Base-by-base conservation (phyloP, 257 asterid species). In the Datura wrightii region DNA sequence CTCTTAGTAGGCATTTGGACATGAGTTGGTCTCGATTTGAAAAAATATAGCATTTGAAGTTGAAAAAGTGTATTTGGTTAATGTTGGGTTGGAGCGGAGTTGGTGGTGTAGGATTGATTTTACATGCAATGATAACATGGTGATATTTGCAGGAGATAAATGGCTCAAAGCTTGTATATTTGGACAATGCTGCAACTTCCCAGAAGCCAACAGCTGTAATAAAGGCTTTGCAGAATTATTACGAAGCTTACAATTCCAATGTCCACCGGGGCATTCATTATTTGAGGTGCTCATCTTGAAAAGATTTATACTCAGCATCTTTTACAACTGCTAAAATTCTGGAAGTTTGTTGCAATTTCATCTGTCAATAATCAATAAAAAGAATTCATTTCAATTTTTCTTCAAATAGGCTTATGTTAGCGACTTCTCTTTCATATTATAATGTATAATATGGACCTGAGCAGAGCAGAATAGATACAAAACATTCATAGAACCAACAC, bases 181-280 rank as follows among this genome's bases (percentile, higher is more conserved):
- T 97, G 94, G 99, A 97, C 76, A 97, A 95, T 87, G 99, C 98
- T 63, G 99, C 99, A 62, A 97, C 98, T n/a, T 97, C 99, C 58
- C 99, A 97, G 93, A 97, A 97, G 97, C 99, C 99, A 46, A 85
- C 76, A 59, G 91, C 87, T 48, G 98, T 97, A 71, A 24, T 97
- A 82, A 88, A 91, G 46, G 95, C 97, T 19, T 87, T 95, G 83
- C 90, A 83, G 92, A 87, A 86, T 76, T 97, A 97, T 88, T 95
- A 97, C 24, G 98, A 92, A 80, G 41, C 86, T 62, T 94, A 91
- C 59, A 97, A 97, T 91, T 95, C 99, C 8, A 97, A 97, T 88
- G 99, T 97, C 79, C 99, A 97, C 63, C 96, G 99, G 10, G 99
- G 99, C 41, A 93, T 97, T 93, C 99, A 97, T 85, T 89, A 89